Percentiles rank a stretch among this genome's conserved stretches.
These are phyloP conservation scores for Leishmania gerbilli DNA, from an alignment of 208 protist species.

Conservation along the genomic window DNA sequence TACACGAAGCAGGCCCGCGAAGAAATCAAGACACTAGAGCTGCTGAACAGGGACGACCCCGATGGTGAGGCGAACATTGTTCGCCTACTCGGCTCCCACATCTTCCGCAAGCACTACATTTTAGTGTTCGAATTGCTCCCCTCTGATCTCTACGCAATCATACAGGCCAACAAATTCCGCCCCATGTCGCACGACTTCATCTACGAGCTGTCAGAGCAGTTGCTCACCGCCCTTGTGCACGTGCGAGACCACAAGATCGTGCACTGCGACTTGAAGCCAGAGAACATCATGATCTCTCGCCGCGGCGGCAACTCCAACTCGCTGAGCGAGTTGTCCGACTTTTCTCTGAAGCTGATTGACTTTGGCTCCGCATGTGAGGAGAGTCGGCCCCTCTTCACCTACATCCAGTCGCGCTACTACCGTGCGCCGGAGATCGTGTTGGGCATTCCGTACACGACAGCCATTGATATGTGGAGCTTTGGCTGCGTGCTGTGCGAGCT, in stretches of 20 bases:
- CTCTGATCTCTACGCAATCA: slow-evolving; percentile 70
- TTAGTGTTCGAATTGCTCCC: slow-evolving; percentile 81
- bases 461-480: slow-evolving; percentile 95
- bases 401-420: slow-evolving; percentile 94
- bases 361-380: slow-evolving; percentile 97
- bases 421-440: slow-evolving; percentile 93
- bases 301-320: not conserved
- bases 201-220: slow-evolving; percentile 65
- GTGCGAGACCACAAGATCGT: slow-evolving; percentile 83
- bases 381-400: slow-evolving; percentile 92
- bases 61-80: slow-evolving; percentile 72
- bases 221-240: slow-evolving; percentile 73
- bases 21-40: slow-evolving; percentile 79
- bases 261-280: slow-evolving; percentile 97
- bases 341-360: slow-evolving; percentile 97
- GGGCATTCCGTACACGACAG: slow-evolving; percentile 77
- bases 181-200: slow-evolving; percentile 78
- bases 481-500: slow-evolving; percentile 94
- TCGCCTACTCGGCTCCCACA: slow-evolving; percentile 55
- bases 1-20: slow-evolving; percentile 85
- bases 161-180: slow-evolving; percentile 71
- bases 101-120: slow-evolving; percentile 78
- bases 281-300: slow-evolving; percentile 94
- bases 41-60: slow-evolving; percentile 63
- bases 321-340: slow-evolving; percentile 20